These are phyloP conservation scores for Hippophae tibetana DNA, from an alignment of 306 rosid species.

Conservation along the genomic window DNA sequence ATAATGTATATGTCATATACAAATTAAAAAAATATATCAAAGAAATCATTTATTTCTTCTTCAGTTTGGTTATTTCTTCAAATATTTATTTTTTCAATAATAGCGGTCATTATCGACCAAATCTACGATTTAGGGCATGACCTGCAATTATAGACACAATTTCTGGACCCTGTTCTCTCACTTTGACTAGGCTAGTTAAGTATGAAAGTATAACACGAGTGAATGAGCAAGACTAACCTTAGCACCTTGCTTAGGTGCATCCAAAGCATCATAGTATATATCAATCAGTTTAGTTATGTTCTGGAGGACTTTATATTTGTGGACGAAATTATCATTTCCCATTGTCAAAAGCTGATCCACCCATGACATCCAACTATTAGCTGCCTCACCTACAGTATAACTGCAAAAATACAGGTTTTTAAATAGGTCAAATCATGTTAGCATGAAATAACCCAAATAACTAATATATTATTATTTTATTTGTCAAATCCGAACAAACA, in stretches of 20 bases:
- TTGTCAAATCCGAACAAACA: no score
- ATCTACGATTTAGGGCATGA: no score
- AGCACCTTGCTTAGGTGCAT: slow-evolving; percentile 64
- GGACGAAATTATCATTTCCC: slow-evolving; percentile 20
- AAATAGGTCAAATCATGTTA: slow-evolving; percentile 4
- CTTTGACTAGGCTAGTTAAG: neutral
- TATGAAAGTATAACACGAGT: neutral
- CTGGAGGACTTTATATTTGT: slow-evolving; percentile 21
- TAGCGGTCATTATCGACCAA: no score
- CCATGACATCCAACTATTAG: slow-evolving; percentile 56
- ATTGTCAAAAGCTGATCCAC: slow-evolving; percentile 52
- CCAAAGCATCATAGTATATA: slow-evolving; percentile 59
- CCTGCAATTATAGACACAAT: no score
- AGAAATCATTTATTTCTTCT: no score
- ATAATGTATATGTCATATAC: no score
- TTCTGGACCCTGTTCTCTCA: no score
- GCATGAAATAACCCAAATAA: no score
- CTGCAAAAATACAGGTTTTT: slow-evolving; percentile 31
- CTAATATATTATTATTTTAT: no score
- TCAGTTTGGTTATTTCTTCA: no score
- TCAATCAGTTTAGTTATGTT: slow-evolving; percentile 47
- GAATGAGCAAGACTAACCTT: slow-evolving; percentile 41
- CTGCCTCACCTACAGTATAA: slow-evolving; percentile 35
- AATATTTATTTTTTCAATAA: no score
- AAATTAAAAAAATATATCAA: no score